Evolutionary conservation across 768 basidiomycete species (phyloP).

Genomic region (Lentinula raphanica): DNA sequence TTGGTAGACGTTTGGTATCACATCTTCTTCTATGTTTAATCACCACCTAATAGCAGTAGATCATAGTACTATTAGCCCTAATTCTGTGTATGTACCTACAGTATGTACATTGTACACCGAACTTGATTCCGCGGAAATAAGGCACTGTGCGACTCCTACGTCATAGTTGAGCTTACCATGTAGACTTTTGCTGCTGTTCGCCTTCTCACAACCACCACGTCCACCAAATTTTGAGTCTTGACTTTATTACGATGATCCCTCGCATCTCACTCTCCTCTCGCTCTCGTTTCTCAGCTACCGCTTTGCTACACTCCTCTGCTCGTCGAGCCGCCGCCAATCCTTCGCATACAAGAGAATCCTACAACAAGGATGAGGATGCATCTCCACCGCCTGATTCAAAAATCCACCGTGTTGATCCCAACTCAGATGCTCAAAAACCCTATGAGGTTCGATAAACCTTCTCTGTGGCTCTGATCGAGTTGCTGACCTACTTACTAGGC

Average conservation of each 20-base stretch:
- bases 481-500: neutral
- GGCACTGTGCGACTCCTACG: no score
- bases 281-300: neutral
- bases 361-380: constrained; percentile 2
- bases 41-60: no score
- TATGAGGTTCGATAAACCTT: neutral
- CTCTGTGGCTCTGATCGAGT: neutral
- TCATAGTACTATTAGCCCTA: no score
- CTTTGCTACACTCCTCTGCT: neutral
- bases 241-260: constrained; percentile 5
- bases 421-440: constrained; percentile 1
- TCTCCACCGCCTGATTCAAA: neutral
- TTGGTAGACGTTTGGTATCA: no score
- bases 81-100: no score
- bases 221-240: no score
- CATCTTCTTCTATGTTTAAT: no score
- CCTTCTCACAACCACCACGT: neutral
- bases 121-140: no score
- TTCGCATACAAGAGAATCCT: constrained; percentile 1
- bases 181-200: no score
- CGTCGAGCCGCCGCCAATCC: neutral
- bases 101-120: no score
- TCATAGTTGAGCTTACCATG: neutral
- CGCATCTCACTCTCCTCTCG: neutral
- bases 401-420: constrained; percentile 6